Percentiles rank a stretch among this genome's conserved stretches.
These are phyloP conservation scores for Scheffersomyces illinoinensis DNA, from an alignment of 1,139 yeast genomes.

Conservation along the genomic window DNA sequence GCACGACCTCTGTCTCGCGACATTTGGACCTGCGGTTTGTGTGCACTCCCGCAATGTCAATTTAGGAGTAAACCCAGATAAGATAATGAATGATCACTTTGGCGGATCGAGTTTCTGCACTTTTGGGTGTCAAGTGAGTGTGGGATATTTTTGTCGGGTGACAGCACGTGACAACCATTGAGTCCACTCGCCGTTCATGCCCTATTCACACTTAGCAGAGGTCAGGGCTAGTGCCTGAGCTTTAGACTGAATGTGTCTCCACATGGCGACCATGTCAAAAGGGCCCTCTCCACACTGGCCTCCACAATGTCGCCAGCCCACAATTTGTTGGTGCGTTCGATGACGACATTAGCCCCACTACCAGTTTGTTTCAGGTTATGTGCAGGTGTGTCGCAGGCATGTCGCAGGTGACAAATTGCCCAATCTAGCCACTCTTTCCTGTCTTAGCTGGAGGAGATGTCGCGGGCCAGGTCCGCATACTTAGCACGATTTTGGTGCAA, in stretches of 20 bases:
- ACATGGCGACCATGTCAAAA: not conserved
- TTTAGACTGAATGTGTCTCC: not conserved
- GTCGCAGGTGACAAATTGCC: not conserved
- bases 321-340: not conserved
- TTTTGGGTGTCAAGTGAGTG: not conserved
- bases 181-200: not conserved
- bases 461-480: not conserved
- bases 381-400: not conserved
- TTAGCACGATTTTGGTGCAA: not conserved
- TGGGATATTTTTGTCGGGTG: not conserved
- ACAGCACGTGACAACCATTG: not conserved
- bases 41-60: not conserved
- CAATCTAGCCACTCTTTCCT: not conserved
- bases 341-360: not conserved
- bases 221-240: not conserved
- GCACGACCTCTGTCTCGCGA: not conserved
- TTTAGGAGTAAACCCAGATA: not conserved
- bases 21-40: not conserved
- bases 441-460: not conserved
- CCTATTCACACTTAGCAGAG: no score
- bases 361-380: not conserved
- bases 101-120: not conserved
- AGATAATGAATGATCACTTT: constrained; percentile 1
- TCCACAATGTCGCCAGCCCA: not conserved
- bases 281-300: not conserved